A percentile compares a stretch with the other conserved stretches of the same genome.
Conservation (phyloP, 2,329 filamentous ascomycete genomes). For the Pseudonectria foliicola region DNA sequence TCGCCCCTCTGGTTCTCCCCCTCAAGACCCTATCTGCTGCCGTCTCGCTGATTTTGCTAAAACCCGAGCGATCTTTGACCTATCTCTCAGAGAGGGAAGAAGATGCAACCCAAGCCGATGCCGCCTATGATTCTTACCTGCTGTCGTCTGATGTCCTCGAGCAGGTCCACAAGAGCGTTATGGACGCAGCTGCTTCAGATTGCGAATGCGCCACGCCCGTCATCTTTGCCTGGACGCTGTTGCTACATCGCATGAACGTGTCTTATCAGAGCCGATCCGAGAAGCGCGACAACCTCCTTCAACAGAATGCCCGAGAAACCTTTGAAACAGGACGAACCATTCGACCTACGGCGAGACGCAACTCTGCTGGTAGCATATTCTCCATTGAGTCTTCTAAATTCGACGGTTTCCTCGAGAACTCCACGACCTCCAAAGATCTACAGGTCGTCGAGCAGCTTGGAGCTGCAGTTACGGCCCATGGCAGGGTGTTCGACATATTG, state of each 20-base stretch:
- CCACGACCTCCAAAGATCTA: constrained; percentile 43
- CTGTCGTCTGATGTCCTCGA: constrained; percentile 62
- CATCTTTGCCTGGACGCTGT: constrained; percentile 73
- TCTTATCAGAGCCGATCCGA: constrained; percentile 57
- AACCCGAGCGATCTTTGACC: constrained; percentile 49
- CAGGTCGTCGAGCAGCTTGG: constrained; percentile 46
- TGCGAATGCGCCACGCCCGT: constrained; percentile 63
- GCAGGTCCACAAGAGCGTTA: constrained; percentile 65
- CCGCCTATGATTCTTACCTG: constrained; percentile 52
- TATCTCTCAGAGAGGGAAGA: constrained; percentile 33
- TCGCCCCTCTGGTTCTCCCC: constrained; percentile 48
- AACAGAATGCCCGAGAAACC: constrained; percentile 51
- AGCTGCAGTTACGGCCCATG: constrained; percentile 39
- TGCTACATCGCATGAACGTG: constrained; percentile 62
- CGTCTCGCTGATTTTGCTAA: constrained; percentile 66
- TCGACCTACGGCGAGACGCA: constrained; percentile 40
- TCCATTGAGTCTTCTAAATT: constrained; percentile 55
- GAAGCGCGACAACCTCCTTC: constrained; percentile 49
- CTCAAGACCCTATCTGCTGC: constrained; percentile 64
- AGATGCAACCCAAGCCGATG: constrained; percentile 28
- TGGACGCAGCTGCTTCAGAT: constrained; percentile 48
- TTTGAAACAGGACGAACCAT: constrained; percentile 43
- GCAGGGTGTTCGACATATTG: constrained; percentile 48
- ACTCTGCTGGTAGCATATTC: constrained; percentile 55
- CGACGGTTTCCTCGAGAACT: constrained; percentile 48